Evolutionary conservation across 2,329 filamentous ascomycete genomes (phyloP).

Genomic region (Teratosphaeria epicoccoides): DNA sequence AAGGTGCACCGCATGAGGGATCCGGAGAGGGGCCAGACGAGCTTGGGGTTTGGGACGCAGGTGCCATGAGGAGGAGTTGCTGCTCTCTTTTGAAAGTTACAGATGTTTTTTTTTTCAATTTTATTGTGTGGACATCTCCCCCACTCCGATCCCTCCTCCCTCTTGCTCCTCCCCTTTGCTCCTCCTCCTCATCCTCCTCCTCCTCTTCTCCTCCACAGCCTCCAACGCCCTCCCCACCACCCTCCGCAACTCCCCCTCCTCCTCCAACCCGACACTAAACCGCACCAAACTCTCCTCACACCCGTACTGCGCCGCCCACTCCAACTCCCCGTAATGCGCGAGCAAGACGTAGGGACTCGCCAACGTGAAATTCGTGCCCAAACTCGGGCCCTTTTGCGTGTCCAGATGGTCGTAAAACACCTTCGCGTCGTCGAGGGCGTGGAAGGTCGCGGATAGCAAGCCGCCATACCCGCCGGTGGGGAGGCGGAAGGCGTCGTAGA

Average conservation of each 20-base stretch:
- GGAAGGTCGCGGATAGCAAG: constrained; percentile 73
- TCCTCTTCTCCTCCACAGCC: constrained; percentile 40
- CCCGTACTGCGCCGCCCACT: constrained; percentile 78
- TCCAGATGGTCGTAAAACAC: constrained; percentile 78
- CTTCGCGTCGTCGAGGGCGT: constrained; percentile 57
- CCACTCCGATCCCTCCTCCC: too few species aligned
- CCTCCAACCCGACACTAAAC: constrained; percentile 83
- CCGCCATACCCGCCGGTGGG: constrained; percentile 73
- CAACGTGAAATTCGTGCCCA: constrained; percentile 94
- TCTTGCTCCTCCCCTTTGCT: background rate
- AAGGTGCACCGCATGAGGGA: constrained; percentile 61
- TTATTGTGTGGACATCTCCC: too few species aligned
- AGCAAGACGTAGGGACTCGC: constrained; percentile 81
- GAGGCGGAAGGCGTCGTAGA: constrained; percentile 71
- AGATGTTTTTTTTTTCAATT: too few species aligned
- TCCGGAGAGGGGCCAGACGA: constrained; percentile 41
- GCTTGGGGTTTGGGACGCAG: constrained; percentile 24
- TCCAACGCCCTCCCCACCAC: constrained; percentile 61
- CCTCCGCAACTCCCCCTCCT: constrained; percentile 52
- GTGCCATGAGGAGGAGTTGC: background rate
- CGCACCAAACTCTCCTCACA: constrained; percentile 72
- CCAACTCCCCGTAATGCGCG: constrained; percentile 81
- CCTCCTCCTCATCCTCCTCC: too few species aligned
- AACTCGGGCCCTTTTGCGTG: constrained; percentile 83
- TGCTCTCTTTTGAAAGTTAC: too few species aligned